A percentile compares a stretch with the other conserved stretches of the same genome.
Conservation (phyloP, 176 grass and related monocot genomes). For the Phoenix dactylifera region DNA sequence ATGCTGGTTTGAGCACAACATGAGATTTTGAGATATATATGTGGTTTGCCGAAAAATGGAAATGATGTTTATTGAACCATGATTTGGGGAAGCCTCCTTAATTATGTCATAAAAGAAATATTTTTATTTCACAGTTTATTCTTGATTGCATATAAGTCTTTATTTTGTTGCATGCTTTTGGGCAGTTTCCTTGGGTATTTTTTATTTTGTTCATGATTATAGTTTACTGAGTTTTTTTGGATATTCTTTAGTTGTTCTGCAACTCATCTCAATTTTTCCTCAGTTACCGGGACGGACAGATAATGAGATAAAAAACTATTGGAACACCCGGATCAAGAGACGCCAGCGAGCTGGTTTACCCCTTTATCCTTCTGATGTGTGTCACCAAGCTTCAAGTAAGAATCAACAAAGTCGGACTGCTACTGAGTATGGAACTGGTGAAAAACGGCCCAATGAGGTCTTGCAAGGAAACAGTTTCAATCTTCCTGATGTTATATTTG, state of each 20-base stretch:
- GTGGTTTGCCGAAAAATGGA: too few species aligned
- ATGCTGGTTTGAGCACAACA: too few species aligned
- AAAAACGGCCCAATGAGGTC: conserved; percentile 21
- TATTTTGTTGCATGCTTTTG: too few species aligned
- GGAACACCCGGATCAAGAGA: conserved; percentile 66
- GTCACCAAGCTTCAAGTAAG: conserved; percentile 25
- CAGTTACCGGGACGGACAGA: conserved; percentile 72
- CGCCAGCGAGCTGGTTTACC: conserved; percentile 28
- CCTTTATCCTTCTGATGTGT: conserved; percentile 39
- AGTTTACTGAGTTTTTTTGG: background rate
- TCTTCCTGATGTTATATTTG: conserved; percentile 17
- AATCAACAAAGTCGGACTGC: conserved; percentile 17
- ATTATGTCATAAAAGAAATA: too few species aligned
- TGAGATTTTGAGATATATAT: too few species aligned
- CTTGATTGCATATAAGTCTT: too few species aligned
- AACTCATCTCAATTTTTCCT: background rate
- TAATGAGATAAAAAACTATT: conserved; percentile 80
- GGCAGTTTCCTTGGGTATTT: too few species aligned
- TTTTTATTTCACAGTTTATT: too few species aligned
- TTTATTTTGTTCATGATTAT: background rate
- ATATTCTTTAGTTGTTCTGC: background rate
- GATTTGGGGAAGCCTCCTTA: too few species aligned
- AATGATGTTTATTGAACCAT: too few species aligned
- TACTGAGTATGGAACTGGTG: conserved; percentile 13
- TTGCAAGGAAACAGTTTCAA: conserved; percentile 11